These are phyloP conservation scores for Amanita pseudoporphyria DNA, from an alignment of 768 basidiomycete species.

Conservation along the genomic window DNA sequence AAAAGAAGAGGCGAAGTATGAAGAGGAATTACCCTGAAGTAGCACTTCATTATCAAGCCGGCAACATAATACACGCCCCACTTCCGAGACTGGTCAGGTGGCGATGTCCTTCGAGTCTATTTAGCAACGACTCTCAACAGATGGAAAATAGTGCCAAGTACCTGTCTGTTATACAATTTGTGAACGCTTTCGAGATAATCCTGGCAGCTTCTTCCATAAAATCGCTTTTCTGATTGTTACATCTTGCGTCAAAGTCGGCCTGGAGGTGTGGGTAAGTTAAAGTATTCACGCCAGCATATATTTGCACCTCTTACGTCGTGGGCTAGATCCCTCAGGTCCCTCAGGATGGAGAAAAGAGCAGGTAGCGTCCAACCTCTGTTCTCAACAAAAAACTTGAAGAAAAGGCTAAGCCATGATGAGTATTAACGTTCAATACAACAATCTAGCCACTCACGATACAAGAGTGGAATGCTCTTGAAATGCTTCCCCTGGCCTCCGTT, in stretches of 20 bases:
- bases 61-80: conserved; percentile 94
- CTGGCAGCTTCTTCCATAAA: conserved; percentile 84
- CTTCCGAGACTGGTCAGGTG: conserved; percentile 65
- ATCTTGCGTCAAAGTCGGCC: conserved; percentile 56
- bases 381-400: conserved; percentile 70
- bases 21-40: conserved; percentile 65
- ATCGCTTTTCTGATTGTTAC: conserved; percentile 46
- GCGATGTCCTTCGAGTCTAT: conserved; percentile 40
- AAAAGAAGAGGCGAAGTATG: background rate
- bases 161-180: conserved; percentile 77
- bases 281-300: background rate
- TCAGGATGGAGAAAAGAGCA: conserved; percentile 69
- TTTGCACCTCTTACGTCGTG: conserved; percentile 47
- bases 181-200: conserved; percentile 83
- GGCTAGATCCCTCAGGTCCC: conserved; percentile 79
- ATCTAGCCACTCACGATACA: conserved; percentile 51
- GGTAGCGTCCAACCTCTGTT: conserved; percentile 85
- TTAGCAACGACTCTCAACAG: background rate
- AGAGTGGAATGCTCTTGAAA: conserved; percentile 75
- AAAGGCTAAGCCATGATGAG: conserved; percentile 33
- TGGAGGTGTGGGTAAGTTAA: conserved; percentile 15
- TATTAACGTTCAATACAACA: background rate
- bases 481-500: conserved; percentile 57
- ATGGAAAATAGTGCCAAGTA: conserved; percentile 8
- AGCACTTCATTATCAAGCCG: conserved; percentile 83